Base-by-base conservation (phyloP, 495 filamentous ascomycete genomes). In the Endocarpon pusillum region DNA sequence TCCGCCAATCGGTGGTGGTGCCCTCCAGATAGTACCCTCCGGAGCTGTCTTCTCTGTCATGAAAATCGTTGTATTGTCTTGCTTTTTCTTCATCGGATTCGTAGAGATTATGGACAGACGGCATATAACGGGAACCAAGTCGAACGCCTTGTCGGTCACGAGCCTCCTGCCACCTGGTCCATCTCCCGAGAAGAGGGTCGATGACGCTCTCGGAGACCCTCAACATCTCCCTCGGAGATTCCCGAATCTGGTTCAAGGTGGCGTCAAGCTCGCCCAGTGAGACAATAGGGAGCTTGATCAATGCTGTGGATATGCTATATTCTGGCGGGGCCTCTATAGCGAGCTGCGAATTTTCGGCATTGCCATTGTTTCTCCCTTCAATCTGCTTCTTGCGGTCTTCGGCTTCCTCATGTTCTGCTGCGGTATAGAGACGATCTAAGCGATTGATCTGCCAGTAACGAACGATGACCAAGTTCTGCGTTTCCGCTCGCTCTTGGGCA, bases 381-480 rank as follows among this genome's bases (percentile, higher is more conserved):
- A 38, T 54, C 30, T 21, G 46, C 34, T 40, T 45, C 18, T 42
- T 55, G 12, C 35, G 36, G 19, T 48, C 47, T 19, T 61, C 52
- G 6, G 36, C 21, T 16, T 42, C 48, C 34, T 62, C 59, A 18
- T 56, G 47, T 29, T 58, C 46, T 21, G 57, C 58, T 14, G 47
- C 12, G 28, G 56, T 47, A 45, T 57, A 62, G 15, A 64, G 41
- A 5, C 48, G 47, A 18, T 57, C 57, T 4, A 64, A 44, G 8
- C 56, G 55, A 27, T 53, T 57, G 19, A 51, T 38, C 9, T 59
- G 54, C 54, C 54, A 62, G 38, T 62, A 58, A 26, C 61, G 44
- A 3, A 61, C 49, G n/a, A 64, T 51, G 18, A 64, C 50, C 59
- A 64, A 59, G 32, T 61, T 64, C 39, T 64, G 57, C 9, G 52